Evolutionary conservation across 108 stramenopile genomes (phyloP), one percentile per base, ranked within the genome.

Genomic region (Skeletonema menzelii): DNA sequence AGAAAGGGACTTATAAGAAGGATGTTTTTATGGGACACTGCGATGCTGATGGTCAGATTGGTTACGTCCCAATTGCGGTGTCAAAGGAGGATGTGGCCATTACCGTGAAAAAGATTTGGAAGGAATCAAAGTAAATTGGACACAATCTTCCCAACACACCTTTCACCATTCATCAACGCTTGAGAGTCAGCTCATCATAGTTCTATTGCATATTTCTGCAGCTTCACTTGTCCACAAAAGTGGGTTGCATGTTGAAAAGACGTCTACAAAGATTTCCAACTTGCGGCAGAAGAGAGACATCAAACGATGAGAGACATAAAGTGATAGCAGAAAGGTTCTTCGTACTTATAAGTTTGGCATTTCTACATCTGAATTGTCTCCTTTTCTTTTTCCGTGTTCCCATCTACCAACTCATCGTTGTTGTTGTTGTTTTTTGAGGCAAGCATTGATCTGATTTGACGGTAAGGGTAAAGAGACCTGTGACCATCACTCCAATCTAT

Each of bases 401-500:
- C 46, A 4, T 53, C 49, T 24, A 53, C 22, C 49, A 53, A 20
- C 49, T 53, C 49, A 22, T 53, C 49, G 4, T 24, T 53, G 22
- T 8, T 24, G 4, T 24, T 53, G 22, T 8, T 24, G 10, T 30
- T 59, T n/a, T 38, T 59, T 4, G 35, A 32, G 32, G 15, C 55
- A 63, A 77, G 57, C 66, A 79, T 61, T 14, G 77, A 67, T 59
- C 70, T 42, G 24, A 94, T 81, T 66, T 91, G 88, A 30, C 87
- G 78, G 69, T 92, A 93, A 1, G 95, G 95, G 75, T 92, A 96
- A 13, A 96, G 76, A 13, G 92, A 93, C 31, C 79, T 70, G 76
- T 96, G 96, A 7, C 93, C 96, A 76, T 96, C 96, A 11, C 86
- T 87, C 96, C 96, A 96, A 72, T 94, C 89, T 2, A 96, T 86